Conservation (phyloP, 148 eudicot genomes). For the Vaccinium darrowii region DNA sequence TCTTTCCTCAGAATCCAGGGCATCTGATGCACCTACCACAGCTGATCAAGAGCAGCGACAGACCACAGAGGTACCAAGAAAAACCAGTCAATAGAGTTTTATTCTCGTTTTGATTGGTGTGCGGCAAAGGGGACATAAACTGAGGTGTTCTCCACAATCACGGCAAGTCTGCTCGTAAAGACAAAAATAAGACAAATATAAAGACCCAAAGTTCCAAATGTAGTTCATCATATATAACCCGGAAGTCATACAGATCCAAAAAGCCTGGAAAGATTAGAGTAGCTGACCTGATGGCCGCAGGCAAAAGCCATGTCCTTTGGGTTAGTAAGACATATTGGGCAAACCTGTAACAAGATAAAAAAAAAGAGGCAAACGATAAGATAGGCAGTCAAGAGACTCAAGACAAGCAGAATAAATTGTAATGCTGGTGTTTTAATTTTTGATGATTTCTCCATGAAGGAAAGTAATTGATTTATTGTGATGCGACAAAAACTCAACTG, state of each 20-base stretch:
- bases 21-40: neutral
- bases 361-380: neutral
- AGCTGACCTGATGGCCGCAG: conserved; percentile 83
- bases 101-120: conserved; percentile 45
- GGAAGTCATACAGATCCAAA: neutral
- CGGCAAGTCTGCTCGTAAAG: conserved; percentile 51
- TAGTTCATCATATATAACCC: neutral
- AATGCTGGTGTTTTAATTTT: neutral
- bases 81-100: conserved; percentile 41
- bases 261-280: neutral
- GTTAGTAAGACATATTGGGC: conserved; percentile 62
- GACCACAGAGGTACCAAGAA: neutral
- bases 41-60: neutral
- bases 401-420: neutral
- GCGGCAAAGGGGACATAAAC: conserved; percentile 66
- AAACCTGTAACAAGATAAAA: conserved; percentile 33
- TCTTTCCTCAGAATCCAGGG: neutral
- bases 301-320: conserved; percentile 79
- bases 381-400: neutral
- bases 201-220: neutral
- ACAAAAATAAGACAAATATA: neutral
- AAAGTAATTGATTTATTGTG: neutral
- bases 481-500: neutral
- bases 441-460: neutral
- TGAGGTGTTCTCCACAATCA: conserved; percentile 62